These are phyloP conservation scores for Candida arabinofermentans DNA, from an alignment of 805 yeast genomes.

Conservation along the genomic window DNA sequence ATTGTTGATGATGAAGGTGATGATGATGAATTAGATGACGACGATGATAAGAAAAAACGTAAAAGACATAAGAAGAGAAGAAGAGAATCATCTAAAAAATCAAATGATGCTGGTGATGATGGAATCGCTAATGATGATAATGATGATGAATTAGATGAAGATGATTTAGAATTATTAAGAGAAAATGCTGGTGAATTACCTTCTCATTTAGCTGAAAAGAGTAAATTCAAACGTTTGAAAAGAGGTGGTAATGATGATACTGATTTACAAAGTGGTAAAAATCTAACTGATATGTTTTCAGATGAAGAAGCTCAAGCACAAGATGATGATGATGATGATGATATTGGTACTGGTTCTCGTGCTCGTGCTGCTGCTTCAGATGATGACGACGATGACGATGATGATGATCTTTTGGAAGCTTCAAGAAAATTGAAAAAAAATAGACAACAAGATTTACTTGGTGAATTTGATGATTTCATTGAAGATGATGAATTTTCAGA, in stretches of 20 bases:
- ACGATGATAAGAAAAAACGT: slow-evolving; percentile 29
- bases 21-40: slow-evolving; percentile 29
- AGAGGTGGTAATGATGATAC: slow-evolving; percentile 53
- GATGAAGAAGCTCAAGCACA: slow-evolving; percentile 47
- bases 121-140: too few relatives aligned
- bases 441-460: slow-evolving; percentile 38
- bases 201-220: slow-evolving; percentile 31
- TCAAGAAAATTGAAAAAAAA: slow-evolving; percentile 24
- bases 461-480: slow-evolving; percentile 94
- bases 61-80: slow-evolving; percentile 32
- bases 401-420: slow-evolving; percentile 29
- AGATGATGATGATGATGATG: slow-evolving; percentile 19
- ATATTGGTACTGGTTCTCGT: slow-evolving; percentile 18
- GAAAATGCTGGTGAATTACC: slow-evolving; percentile 84
- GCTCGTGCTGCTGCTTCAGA: slow-evolving; percentile 32
- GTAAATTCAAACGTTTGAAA: slow-evolving; percentile 77
- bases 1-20: slow-evolving; percentile 88
- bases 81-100: slow-evolving; percentile 28
- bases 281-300: slow-evolving; percentile 66
- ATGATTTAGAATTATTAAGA: slow-evolving; percentile 85
- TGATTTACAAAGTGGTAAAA: slow-evolving; percentile 27
- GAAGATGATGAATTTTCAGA: slow-evolving; percentile 96
- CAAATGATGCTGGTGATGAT: slow-evolving; percentile 56
- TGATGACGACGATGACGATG: slow-evolving; percentile 31
- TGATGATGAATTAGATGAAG: slow-evolving; percentile 81